Base-by-base conservation (phyloP, 495 filamentous ascomycete species). In the Aspergillus bertholletiae region DNA sequence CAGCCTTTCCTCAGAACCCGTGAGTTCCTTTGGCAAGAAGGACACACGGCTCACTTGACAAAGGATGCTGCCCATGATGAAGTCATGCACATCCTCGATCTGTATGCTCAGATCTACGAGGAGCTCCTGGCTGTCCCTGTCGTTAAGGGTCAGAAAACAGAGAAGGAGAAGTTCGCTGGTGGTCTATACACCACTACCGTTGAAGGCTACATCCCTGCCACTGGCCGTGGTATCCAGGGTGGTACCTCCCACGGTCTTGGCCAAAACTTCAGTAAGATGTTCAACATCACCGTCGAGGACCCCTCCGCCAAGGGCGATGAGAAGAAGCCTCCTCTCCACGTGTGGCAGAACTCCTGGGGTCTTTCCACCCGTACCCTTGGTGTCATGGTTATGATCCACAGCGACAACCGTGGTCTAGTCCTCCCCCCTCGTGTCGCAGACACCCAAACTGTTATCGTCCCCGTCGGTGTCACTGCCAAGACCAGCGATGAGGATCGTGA, bases 341-440 rank as follows among this genome's bases (percentile, higher is more conserved):
- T 97, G 23, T 97, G 92, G 90, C 94, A 98, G 68, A 98, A 98
- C 77, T 96, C 90, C 5, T 98, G 94, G 94, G 94, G 94, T 74
- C 83, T 97, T 35, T 96, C 91, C 5, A 98, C 93, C 45, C 88
- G 94, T 67, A 85, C 90, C 24, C 92, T 98, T 61, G 93, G 93
- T 72, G 90, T 97, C 65, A 97, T 97, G 92, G 88, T 96, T 60
- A 95, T 98, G 86, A 89, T 92, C 53, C 94, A 98, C 77, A 84
- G 90, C 66, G 94, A 97, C 70, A 86, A 98, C 77, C 89, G 88
- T 67, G 94, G 94, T 46, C 81, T 97, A 7, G 89, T 98, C 54
- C 85, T 96, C 43, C 93, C 93, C 63, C 93, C 93, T 18, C 79
- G 88, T 22, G 89, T 94, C n/a, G 85, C 88, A n/a, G 86, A 89